Conservation (phyloP, 768 basidiomycete genomes). For the Boletus rufocinnamomeus region DNA sequence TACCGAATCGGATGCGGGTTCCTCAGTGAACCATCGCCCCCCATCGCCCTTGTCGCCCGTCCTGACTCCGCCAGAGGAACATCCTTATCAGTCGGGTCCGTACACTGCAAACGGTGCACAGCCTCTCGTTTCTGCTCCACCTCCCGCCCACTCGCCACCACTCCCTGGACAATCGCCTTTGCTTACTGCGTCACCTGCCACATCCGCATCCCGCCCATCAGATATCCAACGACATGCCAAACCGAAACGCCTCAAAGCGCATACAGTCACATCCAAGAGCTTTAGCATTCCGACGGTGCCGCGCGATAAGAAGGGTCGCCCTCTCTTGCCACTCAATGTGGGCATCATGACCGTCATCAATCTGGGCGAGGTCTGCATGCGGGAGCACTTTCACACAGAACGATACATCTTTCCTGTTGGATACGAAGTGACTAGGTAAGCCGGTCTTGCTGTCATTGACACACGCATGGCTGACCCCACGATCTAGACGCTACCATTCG, state of each 20-base stretch:
- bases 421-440: slow-evolving; percentile 78
- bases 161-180: slow-evolving; percentile 26
- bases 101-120: slow-evolving; percentile 27
- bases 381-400: slow-evolving; percentile 86
- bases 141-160: slow-evolving; percentile 23
- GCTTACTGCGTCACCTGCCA: slow-evolving; percentile 18
- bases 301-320: slow-evolving; percentile 67
- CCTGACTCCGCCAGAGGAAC: slow-evolving; percentile 38
- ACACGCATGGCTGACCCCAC: slow-evolving; percentile 3
- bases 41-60: slow-evolving; percentile 37
- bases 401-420: slow-evolving; percentile 88
- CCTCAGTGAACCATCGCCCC: slow-evolving; percentile 25
- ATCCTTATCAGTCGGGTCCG: slow-evolving; percentile 27
- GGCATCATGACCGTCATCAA: slow-evolving; percentile 84
- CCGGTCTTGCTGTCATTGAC: background rate
- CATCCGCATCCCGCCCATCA: slow-evolving; percentile 27
- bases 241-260: slow-evolving; percentile 77
- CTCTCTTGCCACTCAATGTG: slow-evolving; percentile 76
- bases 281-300: slow-evolving; percentile 80
- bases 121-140: slow-evolving; percentile 20
- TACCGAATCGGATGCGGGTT: slow-evolving; percentile 20
- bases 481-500: slow-evolving; percentile 70
- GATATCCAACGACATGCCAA: slow-evolving; percentile 51
- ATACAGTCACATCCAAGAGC: slow-evolving; percentile 76
- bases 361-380: slow-evolving; percentile 76